Base-by-base conservation (phyloP, 73 alveolate genomes). In the Symbiodinium pilosum region DNA sequence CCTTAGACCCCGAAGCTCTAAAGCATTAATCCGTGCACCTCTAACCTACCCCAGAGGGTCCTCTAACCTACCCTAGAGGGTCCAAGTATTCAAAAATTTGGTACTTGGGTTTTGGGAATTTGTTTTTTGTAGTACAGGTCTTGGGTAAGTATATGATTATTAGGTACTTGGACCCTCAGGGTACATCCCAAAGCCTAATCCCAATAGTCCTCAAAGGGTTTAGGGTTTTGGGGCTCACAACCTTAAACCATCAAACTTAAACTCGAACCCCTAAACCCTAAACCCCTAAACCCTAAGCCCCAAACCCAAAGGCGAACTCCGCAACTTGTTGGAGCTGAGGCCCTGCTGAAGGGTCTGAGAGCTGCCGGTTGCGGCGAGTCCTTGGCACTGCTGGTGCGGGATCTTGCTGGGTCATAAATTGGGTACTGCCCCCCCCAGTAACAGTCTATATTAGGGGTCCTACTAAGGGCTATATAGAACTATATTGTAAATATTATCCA, bases 301-400 rank as follows among this genome's bases (percentile, higher is more conserved):
- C 59, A 47, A 47, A 47, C 59, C 6, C 6, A 47, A 47, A 47
- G 59, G 14, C n/a, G 14, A 14, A 6, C 59, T 47, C 59, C 59
- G n/a, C n/a, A n/a, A n/a, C n/a, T n/a, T n/a, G 83, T 14, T 16
- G 3, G 12, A 2, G 42, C 68, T 44, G 42, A 89, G 96, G 96
- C 96, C 9, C 21, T 89, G 11, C 16, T 89, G 96, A 83, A 68
- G 2, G 96, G 96, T 7, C 51, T 89, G 30, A 42, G 88, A 11
- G 96, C 96, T 21, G 96, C 96, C 2, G 96, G 96, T 26, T 89
- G 96, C n/a, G 59, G 96, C 40, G 7, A 39, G 39, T 64, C 86
- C n/a, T 20, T 89, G 51, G 83, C 87, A 21, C 43, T 89, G 75
- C 77, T 89, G 96, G 96, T 18, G 38, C 32, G 54, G 34, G 38